These are phyloP conservation scores for Saururus chinensis DNA, from an alignment of 164 flowering plant species.

Conservation along the genomic window DNA sequence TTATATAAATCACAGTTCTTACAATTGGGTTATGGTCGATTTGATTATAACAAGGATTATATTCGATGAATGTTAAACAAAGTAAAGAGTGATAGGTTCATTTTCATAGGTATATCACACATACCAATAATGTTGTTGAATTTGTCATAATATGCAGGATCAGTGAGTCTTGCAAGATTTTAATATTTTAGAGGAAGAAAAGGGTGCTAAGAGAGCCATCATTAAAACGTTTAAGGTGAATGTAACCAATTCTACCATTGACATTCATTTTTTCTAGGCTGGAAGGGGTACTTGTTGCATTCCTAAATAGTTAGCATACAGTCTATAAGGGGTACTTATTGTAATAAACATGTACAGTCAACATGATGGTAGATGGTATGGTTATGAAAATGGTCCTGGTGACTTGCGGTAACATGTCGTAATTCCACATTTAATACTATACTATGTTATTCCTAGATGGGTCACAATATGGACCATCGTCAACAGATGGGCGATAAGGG, in stretches of 20 bases:
- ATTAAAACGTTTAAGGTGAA: slow-evolving; percentile 6
- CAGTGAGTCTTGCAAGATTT: slow-evolving; percentile 26
- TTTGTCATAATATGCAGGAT: slow-evolving; percentile 20
- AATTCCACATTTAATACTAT: no score
- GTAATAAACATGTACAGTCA: no score
- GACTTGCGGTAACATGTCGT: no score
- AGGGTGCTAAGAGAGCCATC: slow-evolving; percentile 22
- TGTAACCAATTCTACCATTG: slow-evolving; percentile 34
- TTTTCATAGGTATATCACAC: not conserved
- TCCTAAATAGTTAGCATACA: slow-evolving; percentile 49
- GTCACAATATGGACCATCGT: no score
- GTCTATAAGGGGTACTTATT: no score
- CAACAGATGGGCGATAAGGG: no score
- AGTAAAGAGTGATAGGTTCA: not conserved
- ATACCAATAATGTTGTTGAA: not conserved
- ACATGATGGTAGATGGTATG: no score
- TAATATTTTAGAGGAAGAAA: slow-evolving; percentile 31
- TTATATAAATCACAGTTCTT: no score
- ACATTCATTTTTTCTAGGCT: slow-evolving; percentile 34
- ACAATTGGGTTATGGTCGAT: no score
- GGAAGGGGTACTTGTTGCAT: slow-evolving; percentile 43
- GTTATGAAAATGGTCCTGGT: no score
- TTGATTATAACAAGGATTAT: no score
- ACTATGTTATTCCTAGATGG: no score
- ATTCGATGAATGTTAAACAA: not conserved